phyloP scores from a whole-genome alignment of 441 rosid genomes.

The Pelargonium fulgidum region DNA sequence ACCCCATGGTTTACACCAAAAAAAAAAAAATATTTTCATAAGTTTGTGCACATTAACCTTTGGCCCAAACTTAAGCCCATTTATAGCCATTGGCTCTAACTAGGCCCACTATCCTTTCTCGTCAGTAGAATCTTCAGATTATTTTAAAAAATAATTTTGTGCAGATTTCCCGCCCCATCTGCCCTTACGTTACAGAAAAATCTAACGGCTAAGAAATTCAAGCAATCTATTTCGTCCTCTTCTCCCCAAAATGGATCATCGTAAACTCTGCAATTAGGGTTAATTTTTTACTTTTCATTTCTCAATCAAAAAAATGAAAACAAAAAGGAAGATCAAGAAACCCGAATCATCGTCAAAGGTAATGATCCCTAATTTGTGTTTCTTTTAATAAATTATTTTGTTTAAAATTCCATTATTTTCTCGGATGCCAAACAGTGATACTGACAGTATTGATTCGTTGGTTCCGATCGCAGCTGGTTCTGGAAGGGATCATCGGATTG shows the following conservation, averaged over 20 bases:
- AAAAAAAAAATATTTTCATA: no score
- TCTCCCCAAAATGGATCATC: slow-evolving; percentile 7
- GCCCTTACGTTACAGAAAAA: slow-evolving; percentile 1
- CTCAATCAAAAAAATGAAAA: slow-evolving; percentile 35
- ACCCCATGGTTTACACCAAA: no score
- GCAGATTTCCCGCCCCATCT: slow-evolving; percentile 28
- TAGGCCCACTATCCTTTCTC: no score
- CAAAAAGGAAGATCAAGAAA: slow-evolving; percentile 42
- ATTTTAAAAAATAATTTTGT: slow-evolving; percentile 9
- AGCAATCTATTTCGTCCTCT: neutral
- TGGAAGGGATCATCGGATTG: slow-evolving; percentile 65
- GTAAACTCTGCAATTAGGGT: neutral
- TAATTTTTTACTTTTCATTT: neutral
- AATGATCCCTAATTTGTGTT: neutral
- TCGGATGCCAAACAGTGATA: neutral
- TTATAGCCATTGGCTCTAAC: no score
- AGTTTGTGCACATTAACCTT: no score
- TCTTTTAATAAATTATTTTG: neutral
- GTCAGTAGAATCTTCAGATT: neutral
- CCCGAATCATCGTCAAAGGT: slow-evolving; percentile 50
- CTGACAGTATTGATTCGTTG: neutral
- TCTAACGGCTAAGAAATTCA: slow-evolving; percentile 6
- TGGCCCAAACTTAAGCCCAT: no score
- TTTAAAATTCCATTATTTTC: neutral
- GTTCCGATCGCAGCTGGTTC: slow-evolving; percentile 35